Base-by-base conservation (phyloP, 1,284 basidiomycete genomes). In the Malassezia sympodialis region DNA sequence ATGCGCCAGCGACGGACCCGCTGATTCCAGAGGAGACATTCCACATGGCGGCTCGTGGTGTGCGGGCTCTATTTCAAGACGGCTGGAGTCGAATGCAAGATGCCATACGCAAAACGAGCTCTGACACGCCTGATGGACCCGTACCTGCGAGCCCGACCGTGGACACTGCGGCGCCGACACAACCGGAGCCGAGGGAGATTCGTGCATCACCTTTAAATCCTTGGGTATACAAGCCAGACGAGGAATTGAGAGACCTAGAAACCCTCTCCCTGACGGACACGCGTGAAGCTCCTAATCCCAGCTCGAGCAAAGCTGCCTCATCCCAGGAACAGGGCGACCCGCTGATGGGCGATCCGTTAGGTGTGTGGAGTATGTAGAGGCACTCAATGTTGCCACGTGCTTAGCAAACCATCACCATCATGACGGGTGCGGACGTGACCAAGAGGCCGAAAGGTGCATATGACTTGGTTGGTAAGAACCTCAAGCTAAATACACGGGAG, bases 401-500 rank as follows among this genome's bases (percentile, higher is more conserved):
- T 26, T 43, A 17, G 24, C 41, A 26, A 27, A 17, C 8, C 42
- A 24, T 32, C 17, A 26, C 43, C 50, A 32, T 35, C 50, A 52
- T 52, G 50, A 28, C 50, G 7, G 34, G 30, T 5, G 40, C 23
- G 8, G 28, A 40, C 23, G 19, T 31, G 37, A 32, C 50, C 26
- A 28, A 34, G n/a, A 32, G n/a, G 30, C 31, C 27, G 30, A 21
- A 28, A 51, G 62, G 50, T 12, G 54, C 64, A 32, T 70, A 62
- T 43, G 62, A 61, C 21, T 51, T 72, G 21, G 62, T 61, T 3
- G 68, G 68, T 4, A 51, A 61, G 57, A 68, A 84, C 44, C 80
- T 96, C 59, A 96, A 90, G 76, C 84, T 96, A 62, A 80, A 91
- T 68, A 82, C 83, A 15, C 79, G 81, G 39, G 83, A 80, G 8